Percentiles rank a stretch among this genome's conserved stretches.
Evolutionary conservation across 352 stramenopile genomes (phyloP).

Genomic region (Pythium brachiatum): DNA sequence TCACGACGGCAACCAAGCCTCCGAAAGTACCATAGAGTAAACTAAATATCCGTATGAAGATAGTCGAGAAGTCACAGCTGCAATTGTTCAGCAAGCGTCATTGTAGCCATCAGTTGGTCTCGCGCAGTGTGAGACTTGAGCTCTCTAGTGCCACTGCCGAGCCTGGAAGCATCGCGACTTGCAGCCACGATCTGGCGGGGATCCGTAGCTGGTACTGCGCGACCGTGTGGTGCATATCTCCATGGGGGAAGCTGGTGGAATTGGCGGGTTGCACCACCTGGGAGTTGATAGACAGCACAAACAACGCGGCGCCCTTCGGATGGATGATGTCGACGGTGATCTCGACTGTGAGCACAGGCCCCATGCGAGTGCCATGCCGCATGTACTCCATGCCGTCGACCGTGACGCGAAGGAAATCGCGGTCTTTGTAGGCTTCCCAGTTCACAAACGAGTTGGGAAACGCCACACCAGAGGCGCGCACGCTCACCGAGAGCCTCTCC

Average conservation of each 20-base stretch:
- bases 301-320: neutral
- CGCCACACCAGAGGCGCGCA: neutral
- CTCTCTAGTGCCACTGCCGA: neutral
- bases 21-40: too few relatives aligned
- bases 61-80: too few relatives aligned
- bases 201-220: neutral
- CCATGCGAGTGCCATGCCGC: neutral
- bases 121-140: slow-evolving; percentile 10
- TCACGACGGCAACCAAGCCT: too few relatives aligned
- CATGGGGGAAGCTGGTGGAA: neutral
- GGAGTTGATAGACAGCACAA: slow-evolving; percentile 6
- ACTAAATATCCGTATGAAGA: too few relatives aligned
- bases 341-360: neutral
- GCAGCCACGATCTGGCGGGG: neutral
- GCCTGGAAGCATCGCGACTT: slow-evolving; percentile 5
- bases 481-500: neutral
- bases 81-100: too few relatives aligned
- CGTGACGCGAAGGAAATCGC: neutral
- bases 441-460: slow-evolving; percentile 13
- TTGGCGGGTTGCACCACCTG: neutral
- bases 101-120: neutral
- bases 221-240: slow-evolving; percentile 7
- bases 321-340: slow-evolving; percentile 11
- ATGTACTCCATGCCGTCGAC: slow-evolving; percentile 7
- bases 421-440: neutral